phyloP scores from a whole-genome alignment of 2,329 filamentous ascomycete genomes.

The Aspergillus novoparasiticus region DNA sequence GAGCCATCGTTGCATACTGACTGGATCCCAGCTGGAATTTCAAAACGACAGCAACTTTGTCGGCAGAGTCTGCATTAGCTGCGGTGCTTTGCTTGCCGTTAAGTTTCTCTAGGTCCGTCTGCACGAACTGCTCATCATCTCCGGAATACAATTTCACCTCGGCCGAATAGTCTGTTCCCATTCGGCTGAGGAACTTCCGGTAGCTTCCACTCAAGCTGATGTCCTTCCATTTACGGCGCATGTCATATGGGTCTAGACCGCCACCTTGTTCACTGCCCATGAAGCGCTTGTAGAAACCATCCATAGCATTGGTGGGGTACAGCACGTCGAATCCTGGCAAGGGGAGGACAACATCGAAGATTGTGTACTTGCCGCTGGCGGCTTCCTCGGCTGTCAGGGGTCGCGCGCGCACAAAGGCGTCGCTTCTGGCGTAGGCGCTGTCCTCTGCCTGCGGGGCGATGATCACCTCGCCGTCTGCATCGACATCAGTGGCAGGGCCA shows the following conservation, averaged over 20 bases:
- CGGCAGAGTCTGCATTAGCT: conserved; percentile 17
- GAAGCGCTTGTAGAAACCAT: conserved; percentile 80
- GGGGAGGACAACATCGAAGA: conserved; percentile 88
- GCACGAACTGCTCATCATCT: conserved; percentile 79
- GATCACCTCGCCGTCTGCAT: conserved; percentile 67
- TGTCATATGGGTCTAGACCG: conserved; percentile 76
- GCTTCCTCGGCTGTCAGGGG: conserved; percentile 77
- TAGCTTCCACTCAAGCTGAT: conserved; percentile 88
- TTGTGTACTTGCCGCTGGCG: conserved; percentile 71
- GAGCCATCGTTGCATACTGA: conserved; percentile 81
- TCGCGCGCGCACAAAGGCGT: conserved; percentile 69
- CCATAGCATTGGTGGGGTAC: conserved; percentile 82
- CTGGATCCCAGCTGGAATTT: conserved; percentile 77
- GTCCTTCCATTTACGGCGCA: conserved; percentile 84
- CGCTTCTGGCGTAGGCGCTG: conserved; percentile 55
- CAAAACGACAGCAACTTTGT: conserved; percentile 68
- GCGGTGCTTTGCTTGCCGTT: conserved; percentile 41
- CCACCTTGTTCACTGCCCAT: conserved; percentile 82
- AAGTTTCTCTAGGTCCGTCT: conserved; percentile 79
- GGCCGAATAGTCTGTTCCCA: conserved; percentile 64
- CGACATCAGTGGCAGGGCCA: conserved; percentile 44
- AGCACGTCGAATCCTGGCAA: conserved; percentile 88
- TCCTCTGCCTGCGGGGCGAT: conserved; percentile 62
- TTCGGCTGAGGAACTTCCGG: conserved; percentile 76
- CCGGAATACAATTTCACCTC: conserved; percentile 68